Percentiles rank a stretch among this genome's conserved stretches.
These are phyloP conservation scores for Protomyces macrosporus DNA, from an alignment of 1,139 yeast species.

Conservation along the genomic window DNA sequence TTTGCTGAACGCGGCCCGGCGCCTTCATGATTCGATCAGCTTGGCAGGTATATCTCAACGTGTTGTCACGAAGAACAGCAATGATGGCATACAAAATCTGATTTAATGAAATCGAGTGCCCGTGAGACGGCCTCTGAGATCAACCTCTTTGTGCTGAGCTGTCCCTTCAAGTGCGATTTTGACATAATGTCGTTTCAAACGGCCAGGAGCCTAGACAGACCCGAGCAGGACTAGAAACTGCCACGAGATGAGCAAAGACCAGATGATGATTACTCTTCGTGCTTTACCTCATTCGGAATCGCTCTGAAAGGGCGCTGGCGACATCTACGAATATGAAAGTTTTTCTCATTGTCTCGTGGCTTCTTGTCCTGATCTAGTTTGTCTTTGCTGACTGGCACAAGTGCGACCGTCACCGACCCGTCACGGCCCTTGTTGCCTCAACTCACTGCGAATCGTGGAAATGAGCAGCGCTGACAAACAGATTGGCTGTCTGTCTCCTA, in stretches of 20 bases:
- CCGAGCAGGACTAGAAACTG: too few relatives aligned
- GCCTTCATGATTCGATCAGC: too few relatives aligned
- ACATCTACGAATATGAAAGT: not conserved
- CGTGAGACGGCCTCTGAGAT: slow-evolving; percentile 1
- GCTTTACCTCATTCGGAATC: not conserved
- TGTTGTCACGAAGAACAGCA: not conserved
- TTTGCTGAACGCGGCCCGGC: too few relatives aligned
- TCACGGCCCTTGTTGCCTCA: too few relatives aligned
- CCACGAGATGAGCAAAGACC: not conserved
- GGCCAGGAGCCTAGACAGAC: too few relatives aligned
- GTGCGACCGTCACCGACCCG: too few relatives aligned
- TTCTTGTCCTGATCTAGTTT: not conserved
- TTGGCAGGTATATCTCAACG: too few relatives aligned
- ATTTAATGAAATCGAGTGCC: slow-evolving; percentile 1
- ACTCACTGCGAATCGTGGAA: too few relatives aligned
- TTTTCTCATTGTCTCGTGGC: not conserved
- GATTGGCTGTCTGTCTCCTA: too few relatives aligned
- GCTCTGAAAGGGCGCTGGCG: not conserved
- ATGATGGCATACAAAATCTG: slow-evolving; percentile 1
- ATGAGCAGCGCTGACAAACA: too few relatives aligned
- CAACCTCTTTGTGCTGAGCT: not conserved
- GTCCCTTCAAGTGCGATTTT: not conserved
- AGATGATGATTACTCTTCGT: not conserved
- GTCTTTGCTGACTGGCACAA: too few relatives aligned
- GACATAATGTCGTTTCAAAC: too few relatives aligned